Evolutionary conservation across 1,284 basidiomycete genomes (phyloP).

Genomic region (Tilletia caries): DNA sequence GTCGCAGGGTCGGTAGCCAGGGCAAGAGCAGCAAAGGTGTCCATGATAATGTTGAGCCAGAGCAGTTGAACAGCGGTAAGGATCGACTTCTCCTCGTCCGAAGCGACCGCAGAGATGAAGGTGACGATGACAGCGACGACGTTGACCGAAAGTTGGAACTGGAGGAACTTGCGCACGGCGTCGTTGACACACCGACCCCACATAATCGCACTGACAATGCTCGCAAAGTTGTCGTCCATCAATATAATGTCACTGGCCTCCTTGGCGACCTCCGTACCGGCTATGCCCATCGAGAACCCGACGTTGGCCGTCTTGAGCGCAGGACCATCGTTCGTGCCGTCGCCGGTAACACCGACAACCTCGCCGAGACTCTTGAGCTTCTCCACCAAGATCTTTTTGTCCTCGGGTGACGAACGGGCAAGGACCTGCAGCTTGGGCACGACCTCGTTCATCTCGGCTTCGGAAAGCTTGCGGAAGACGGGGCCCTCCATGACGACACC

Average conservation of each 20-base stretch:
- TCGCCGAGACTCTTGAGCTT: slow-evolving; percentile 82
- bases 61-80: slow-evolving; percentile 90
- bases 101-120: slow-evolving; percentile 82
- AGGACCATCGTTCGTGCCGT: slow-evolving; percentile 96
- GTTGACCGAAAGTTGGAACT: slow-evolving; percentile 97
- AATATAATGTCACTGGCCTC: slow-evolving; percentile 98
- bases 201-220: slow-evolving; percentile 94
- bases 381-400: slow-evolving; percentile 90
- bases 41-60: slow-evolving; percentile 93
- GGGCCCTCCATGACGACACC: slow-evolving; percentile 98
- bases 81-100: slow-evolving; percentile 72
- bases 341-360: slow-evolving; percentile 94
- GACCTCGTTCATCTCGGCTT: slow-evolving; percentile 58
- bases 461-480: slow-evolving; percentile 60
- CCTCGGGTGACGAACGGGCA: slow-evolving; percentile 94
- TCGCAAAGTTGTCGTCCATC: slow-evolving; percentile 88
- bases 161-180: slow-evolving; percentile 92
- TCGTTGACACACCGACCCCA: slow-evolving; percentile 99
- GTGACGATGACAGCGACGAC: slow-evolving; percentile 92
- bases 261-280: slow-evolving; percentile 97
- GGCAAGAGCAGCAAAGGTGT: slow-evolving; percentile 94
- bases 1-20: slow-evolving; percentile 93
- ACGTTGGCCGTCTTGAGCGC: slow-evolving; percentile 73
- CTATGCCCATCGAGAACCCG: slow-evolving; percentile 77
- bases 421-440: slow-evolving; percentile 63